These are phyloP conservation scores for Thalassiosira mediterranea DNA, from an alignment of 352 stramenopile species.

Conservation along the genomic window DNA sequence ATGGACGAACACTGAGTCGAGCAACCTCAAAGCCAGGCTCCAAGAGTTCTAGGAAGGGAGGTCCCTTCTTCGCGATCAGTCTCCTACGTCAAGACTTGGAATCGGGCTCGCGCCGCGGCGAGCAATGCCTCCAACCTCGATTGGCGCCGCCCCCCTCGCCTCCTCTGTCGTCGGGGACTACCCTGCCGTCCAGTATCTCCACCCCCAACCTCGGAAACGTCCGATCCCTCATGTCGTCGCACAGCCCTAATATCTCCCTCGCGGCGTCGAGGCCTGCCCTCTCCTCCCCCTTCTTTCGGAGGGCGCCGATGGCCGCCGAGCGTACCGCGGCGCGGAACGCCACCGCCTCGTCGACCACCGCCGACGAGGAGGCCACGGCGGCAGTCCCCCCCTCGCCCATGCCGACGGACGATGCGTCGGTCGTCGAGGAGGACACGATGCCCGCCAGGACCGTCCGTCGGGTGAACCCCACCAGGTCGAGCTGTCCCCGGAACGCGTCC, in stretches of 20 bases:
- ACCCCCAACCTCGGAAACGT: conserved; percentile 64
- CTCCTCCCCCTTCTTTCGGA: conserved; percentile 22
- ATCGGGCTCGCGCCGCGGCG: too few relatives aligned
- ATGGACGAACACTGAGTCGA: too few relatives aligned
- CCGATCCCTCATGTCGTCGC: conserved; percentile 69
- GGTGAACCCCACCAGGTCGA: conserved; percentile 48
- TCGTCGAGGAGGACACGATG: conserved; percentile 1
- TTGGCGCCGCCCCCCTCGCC: neutral
- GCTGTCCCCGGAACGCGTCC: conserved; percentile 29
- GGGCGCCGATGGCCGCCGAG: conserved; percentile 43
- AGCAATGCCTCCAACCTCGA: conserved; percentile 35
- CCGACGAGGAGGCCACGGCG: neutral
- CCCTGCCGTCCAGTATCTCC: conserved; percentile 62
- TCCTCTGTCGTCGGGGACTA: neutral
- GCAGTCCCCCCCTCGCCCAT: too few relatives aligned
- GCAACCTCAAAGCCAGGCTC: too few relatives aligned
- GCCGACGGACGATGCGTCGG: conserved; percentile 1
- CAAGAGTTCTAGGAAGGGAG: too few relatives aligned
- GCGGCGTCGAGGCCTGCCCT: neutral
- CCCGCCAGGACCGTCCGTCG: conserved; percentile 36
- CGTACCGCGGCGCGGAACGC: conserved; percentile 64
- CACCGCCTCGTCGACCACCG: conserved; percentile 56
- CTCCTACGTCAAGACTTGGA: too few relatives aligned
- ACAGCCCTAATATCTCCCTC: conserved; percentile 62
- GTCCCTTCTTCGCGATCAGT: too few relatives aligned